Percentiles rank a stretch among this genome's conserved stretches.
Conservation (phyloP, 169 alveolate genomes). For the Perkinsus olseni region DNA sequence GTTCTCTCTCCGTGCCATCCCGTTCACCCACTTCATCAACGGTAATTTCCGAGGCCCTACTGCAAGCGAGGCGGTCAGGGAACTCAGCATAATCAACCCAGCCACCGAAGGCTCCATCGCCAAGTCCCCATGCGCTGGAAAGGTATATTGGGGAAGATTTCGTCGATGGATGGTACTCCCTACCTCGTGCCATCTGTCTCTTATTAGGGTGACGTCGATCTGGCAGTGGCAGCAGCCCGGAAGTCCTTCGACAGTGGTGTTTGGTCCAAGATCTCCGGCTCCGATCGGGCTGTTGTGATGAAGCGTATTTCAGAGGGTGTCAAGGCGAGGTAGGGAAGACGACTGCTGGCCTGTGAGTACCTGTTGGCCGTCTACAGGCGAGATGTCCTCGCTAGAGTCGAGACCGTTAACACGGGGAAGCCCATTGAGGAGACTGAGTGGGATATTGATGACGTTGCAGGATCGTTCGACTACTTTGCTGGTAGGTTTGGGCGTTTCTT, state of each 20-base stretch:
- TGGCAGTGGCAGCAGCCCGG: conserved; percentile 53
- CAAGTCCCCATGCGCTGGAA: conserved; percentile 29
- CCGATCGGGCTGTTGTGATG: conserved; percentile 38
- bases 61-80: not conserved
- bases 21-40: not conserved
- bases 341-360: too few relatives aligned
- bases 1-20: not conserved
- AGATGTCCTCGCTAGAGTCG: conserved; percentile 57
- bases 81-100: conserved; percentile 30
- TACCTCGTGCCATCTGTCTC: not conserved
- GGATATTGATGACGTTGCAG: conserved; percentile 42
- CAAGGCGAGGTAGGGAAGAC: conserved; percentile 12
- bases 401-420: conserved; percentile 38
- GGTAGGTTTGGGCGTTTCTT: conserved; percentile 35
- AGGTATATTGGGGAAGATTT: too few relatives aligned
- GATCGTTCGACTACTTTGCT: conserved; percentile 39
- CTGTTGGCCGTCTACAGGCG: conserved; percentile 24
- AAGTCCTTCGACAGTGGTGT: conserved; percentile 36
- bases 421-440: conserved; percentile 31
- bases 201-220: conserved; percentile 41
- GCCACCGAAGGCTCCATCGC: conserved; percentile 42
- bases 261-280: conserved; percentile 48
- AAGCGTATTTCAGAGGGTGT: conserved; percentile 47
- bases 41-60: not conserved
- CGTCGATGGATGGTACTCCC: not conserved